A percentile compares a stretch with the other conserved stretches of the same genome.
Conservation (phyloP, 2,329 filamentous ascomycete species). For the Talaromyces pinophilus region DNA sequence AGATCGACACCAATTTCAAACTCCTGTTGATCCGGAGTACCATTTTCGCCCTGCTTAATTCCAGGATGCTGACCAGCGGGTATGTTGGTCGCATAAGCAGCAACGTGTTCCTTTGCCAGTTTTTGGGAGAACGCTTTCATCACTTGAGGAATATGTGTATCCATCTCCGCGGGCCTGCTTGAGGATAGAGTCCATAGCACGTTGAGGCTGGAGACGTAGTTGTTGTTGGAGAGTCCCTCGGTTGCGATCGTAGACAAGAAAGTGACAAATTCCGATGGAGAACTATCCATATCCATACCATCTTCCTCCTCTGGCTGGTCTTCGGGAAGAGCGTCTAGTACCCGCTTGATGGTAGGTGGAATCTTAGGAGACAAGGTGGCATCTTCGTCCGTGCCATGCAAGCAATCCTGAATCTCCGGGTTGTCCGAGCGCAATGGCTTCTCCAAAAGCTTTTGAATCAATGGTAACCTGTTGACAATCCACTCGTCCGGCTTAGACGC, state of each 20-base stretch:
- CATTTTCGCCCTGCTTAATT: constrained; percentile 43
- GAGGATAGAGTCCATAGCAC: constrained; percentile 88
- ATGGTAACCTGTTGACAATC: constrained; percentile 75
- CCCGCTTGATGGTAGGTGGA: constrained; percentile 72
- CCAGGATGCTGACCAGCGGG: constrained; percentile 33
- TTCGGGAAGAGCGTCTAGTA: constrained; percentile 86
- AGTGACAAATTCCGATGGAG: constrained; percentile 82
- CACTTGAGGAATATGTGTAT: constrained; percentile 80
- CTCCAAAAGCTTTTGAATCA: constrained; percentile 84
- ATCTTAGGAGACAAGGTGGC: constrained; percentile 70
- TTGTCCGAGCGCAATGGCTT: constrained; percentile 87
- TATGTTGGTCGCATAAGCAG: constrained; percentile 64
- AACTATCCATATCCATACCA: constrained; percentile 71
- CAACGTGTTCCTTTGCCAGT: constrained; percentile 87
- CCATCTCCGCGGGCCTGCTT: constrained; percentile 81
- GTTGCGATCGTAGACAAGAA: constrained; percentile 84
- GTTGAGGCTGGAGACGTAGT: constrained; percentile 86
- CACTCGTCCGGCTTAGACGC: constrained; percentile 88
- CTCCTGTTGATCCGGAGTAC: constrained; percentile 67
- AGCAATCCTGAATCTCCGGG: constrained; percentile 87
- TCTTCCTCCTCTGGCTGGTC: constrained; percentile 80
- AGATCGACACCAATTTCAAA: constrained; percentile 85
- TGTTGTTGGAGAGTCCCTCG: constrained; percentile 77
- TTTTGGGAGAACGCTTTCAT: constrained; percentile 95
- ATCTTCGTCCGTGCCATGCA: constrained; percentile 72